These are phyloP conservation scores for Wickerhamiella kazuoi DNA, from an alignment of 805 yeast genomes.

Conservation along the genomic window DNA sequence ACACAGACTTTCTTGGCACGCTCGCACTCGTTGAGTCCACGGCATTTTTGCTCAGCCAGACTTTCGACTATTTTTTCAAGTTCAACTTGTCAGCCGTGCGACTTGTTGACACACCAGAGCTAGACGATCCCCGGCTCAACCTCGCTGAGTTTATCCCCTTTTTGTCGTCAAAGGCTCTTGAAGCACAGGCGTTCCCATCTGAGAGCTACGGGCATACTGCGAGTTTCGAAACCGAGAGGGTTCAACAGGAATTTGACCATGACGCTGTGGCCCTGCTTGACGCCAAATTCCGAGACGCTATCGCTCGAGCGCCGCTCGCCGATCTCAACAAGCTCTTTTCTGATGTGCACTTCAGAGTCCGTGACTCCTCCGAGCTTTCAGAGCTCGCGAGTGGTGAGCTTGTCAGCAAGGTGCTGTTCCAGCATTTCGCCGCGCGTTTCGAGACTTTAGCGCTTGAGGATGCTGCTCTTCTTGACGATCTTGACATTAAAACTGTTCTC, in stretches of 20 bases:
- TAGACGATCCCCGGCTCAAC: constrained; percentile 1
- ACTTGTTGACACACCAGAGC: constrained; percentile 8
- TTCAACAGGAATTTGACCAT: constrained; percentile 1
- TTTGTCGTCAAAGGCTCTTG: neutral
- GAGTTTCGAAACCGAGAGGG: neutral
- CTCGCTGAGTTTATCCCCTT: neutral
- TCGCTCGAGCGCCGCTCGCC: neutral
- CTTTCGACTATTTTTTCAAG: constrained; percentile 7
- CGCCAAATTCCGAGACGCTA: neutral
- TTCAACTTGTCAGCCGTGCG: constrained; percentile 7
- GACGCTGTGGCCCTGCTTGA: neutral
- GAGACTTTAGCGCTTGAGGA: neutral
- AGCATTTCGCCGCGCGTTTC: neutral
- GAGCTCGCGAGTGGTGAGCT: neutral
- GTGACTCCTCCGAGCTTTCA: constrained; percentile 4
- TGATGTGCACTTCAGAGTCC: constrained; percentile 5
- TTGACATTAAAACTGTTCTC: neutral
- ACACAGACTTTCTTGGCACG: neutral
- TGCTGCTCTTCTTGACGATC: neutral
- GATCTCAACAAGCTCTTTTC: neutral
- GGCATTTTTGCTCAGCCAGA: constrained; percentile 7
- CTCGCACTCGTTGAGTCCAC: constrained; percentile 10
- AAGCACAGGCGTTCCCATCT: constrained; percentile 7
- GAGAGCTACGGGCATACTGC: constrained; percentile 5
- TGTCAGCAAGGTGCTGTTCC: neutral